Percentiles rank a stretch among this genome's conserved stretches.
These are phyloP conservation scores for Millerozyma miso DNA, from an alignment of 805 yeast genomes.

Conservation along the genomic window DNA sequence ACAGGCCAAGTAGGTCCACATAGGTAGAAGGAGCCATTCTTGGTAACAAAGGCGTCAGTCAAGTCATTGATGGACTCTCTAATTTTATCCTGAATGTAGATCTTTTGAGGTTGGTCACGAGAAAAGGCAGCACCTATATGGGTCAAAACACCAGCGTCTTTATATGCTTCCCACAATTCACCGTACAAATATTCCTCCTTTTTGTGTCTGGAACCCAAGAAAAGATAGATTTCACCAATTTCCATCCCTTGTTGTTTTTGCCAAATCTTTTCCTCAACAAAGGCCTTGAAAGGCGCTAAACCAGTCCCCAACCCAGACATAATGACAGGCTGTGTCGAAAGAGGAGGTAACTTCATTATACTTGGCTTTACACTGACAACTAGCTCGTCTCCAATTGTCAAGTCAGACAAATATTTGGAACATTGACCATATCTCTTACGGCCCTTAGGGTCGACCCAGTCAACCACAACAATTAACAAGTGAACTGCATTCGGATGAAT, in stretches of 20 bases:
- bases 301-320: constrained; percentile 99
- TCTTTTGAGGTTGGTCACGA: constrained; percentile 92
- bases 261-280: constrained; percentile 91
- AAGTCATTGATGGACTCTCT: constrained; percentile 69
- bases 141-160: constrained; percentile 86
- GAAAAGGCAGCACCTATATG: constrained; percentile 98
- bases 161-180: constrained; percentile 95
- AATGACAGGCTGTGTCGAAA: constrained; percentile 81
- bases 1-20: constrained; percentile 99
- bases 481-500: constrained; percentile 90
- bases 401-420: constrained; percentile 82
- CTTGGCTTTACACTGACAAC: constrained; percentile 95
- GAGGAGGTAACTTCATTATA: constrained; percentile 92
- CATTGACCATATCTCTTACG: constrained; percentile 90
- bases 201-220: constrained; percentile 91
- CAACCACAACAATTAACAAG: constrained; percentile 89
- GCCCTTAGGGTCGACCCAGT: constrained; percentile 86
- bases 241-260: constrained; percentile 84
- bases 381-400: constrained; percentile 74
- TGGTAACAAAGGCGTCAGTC: constrained; percentile 70
- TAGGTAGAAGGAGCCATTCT: constrained; percentile 87
- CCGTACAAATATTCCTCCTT: constrained; percentile 94
- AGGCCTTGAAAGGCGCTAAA: constrained; percentile 96
- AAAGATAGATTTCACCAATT: constrained; percentile 84
- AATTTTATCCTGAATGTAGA: constrained; percentile 92